A percentile compares a stretch with the other conserved stretches of the same genome.
phyloP scores from a whole-genome alignment of 1,284 basidiomycete species.

The Ustilago shanxiensis region DNA sequence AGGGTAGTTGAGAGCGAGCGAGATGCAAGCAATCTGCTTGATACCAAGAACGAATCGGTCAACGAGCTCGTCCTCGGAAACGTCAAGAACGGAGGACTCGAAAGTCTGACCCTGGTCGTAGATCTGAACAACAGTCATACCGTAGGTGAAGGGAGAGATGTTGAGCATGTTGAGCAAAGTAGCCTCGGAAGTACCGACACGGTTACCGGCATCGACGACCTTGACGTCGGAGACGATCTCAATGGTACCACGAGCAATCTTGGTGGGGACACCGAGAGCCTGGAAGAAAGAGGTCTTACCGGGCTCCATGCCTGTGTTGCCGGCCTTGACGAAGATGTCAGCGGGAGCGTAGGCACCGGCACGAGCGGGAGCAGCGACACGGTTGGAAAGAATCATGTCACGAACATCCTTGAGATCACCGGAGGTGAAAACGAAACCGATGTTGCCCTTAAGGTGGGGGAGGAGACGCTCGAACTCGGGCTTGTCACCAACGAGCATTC shows the following conservation, averaged over 20 bases:
- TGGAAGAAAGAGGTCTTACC: slow-evolving; percentile 87
- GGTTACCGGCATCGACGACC: slow-evolving; percentile 89
- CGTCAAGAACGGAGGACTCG: slow-evolving; percentile 87
- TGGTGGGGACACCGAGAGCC: slow-evolving; percentile 98
- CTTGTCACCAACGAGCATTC: slow-evolving; percentile 86
- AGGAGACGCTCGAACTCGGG: slow-evolving; percentile 97
- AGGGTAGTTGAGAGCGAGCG: slow-evolving; percentile 93
- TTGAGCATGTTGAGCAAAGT: slow-evolving; percentile 99
- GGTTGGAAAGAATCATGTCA: slow-evolving; percentile 92
- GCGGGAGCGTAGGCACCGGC: slow-evolving; percentile 94
- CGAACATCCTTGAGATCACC: slow-evolving; percentile 94
- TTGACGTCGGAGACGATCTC: slow-evolving; percentile 98
- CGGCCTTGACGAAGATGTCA: slow-evolving; percentile 91
- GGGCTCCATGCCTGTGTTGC: slow-evolving; percentile 99
- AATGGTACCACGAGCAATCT: slow-evolving; percentile 99
- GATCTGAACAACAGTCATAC: slow-evolving; percentile 85
- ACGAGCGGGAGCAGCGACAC: slow-evolving; percentile 97
- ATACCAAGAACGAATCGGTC: slow-evolving; percentile 91
- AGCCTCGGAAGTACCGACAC: slow-evolving; percentile 97
- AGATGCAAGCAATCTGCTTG: slow-evolving; percentile 95
- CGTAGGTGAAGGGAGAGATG: slow-evolving; percentile 88
- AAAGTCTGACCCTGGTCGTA: slow-evolving; percentile 74
- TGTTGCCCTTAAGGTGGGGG: slow-evolving; percentile 95
- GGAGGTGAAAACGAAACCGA: slow-evolving; percentile 98
- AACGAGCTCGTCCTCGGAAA: slow-evolving; percentile 90